Evolutionary conservation across 2,329 filamentous ascomycete species (phyloP), one percentile per base, ranked within the genome.

Genomic region (Pseudopithomyces chartarum): DNA sequence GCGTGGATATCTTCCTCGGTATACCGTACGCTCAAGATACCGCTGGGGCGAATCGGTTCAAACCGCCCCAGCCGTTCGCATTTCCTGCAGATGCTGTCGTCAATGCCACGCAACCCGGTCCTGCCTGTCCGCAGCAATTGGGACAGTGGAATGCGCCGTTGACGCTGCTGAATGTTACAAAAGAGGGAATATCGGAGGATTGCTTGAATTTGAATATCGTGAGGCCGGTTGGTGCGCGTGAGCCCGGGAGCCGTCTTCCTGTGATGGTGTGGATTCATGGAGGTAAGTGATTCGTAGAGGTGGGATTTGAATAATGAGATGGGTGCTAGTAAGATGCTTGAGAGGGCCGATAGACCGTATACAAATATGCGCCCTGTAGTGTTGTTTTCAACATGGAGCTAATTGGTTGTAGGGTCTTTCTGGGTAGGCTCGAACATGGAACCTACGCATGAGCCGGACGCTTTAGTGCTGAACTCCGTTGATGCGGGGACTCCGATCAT

Each of bases 141-240:
- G 76, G 71, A 3, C 58, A 54, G 3, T 71, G 67, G 38, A 60
- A 56, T 33, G 38, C 64, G 3, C 69, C 71, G 0, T 61, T 78
- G 23, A 72, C 67, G 2, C 52, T 71, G 6, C 62, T 55, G 32
- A 76, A 76, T 23, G 71, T 79, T 11, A 79, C 76, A 3, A 38
- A 66, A 20, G 45, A 44, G n/a, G 13, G 36, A 23, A 62, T 64
- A 0, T 74, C 71, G 1, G 86, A 88, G 64, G 82, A 87, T 63
- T 88, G 86, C 57, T 74, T 88, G 13, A 85, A 84, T 32, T 64
- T 88, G 45, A 88, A 87, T 60, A 79, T 89, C 1, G 76, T 87
- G 32, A 80, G 86, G 2, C 84, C 84, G 1, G 77, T 79, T 7
- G 70, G 13, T 11, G 26, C 46, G 36, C 78, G 33, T 63, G 75